These are phyloP conservation scores for Jamesozyma jinghongensis DNA, from an alignment of 805 yeast species.

Conservation along the genomic window DNA sequence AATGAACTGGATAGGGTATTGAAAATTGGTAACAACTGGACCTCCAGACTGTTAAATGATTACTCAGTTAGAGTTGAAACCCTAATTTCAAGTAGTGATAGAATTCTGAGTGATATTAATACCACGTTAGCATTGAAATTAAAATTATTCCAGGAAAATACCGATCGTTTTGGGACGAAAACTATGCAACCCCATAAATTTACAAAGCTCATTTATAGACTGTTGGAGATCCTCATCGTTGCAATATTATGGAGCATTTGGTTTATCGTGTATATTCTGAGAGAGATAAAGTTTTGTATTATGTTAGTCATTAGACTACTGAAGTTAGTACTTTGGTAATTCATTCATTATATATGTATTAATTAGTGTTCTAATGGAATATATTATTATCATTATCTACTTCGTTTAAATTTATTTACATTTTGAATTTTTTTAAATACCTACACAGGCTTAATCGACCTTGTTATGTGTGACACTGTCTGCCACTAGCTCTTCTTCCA, in stretches of 20 bases:
- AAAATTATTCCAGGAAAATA: constrained; percentile 28
- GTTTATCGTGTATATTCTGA: constrained; percentile 20
- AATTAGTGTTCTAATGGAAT: neutral
- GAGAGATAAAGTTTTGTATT: constrained; percentile 12
- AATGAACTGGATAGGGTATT: constrained; percentile 22
- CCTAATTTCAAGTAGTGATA: constrained; percentile 51
- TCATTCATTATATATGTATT: neutral
- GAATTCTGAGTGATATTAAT: constrained; percentile 64
- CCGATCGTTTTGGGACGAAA: constrained; percentile 23
- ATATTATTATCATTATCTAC: no score
- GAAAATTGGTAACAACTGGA: constrained; percentile 27
- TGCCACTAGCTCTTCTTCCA: constrained; percentile 26
- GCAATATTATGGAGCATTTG: constrained; percentile 25
- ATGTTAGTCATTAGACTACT: constrained; percentile 12
- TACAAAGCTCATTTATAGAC: constrained; percentile 16
- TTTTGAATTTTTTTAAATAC: no score
- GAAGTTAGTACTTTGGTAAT: constrained; percentile 23
- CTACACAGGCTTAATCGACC: no score
- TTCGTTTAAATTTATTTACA: no score
- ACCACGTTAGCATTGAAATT: constrained; percentile 59
- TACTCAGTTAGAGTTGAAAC: constrained; percentile 51
- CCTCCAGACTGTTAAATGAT: constrained; percentile 23
- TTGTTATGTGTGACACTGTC: neutral
- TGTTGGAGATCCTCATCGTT: constrained; percentile 24
- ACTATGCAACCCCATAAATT: constrained; percentile 19